phyloP scores from a whole-genome alignment of 805 yeast species.

The Candida morakotiae region DNA sequence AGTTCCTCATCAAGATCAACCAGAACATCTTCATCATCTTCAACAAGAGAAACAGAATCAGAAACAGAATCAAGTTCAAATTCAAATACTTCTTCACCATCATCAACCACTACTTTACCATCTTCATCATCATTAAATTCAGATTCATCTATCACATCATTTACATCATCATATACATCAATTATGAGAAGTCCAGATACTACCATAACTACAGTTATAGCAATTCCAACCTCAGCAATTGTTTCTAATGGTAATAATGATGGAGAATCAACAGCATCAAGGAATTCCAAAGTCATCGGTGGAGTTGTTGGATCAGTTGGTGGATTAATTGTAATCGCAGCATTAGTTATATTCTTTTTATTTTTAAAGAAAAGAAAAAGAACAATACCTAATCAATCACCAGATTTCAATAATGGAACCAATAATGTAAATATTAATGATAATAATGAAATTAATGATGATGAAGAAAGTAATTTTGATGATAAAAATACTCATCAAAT shows the following conservation, averaged over 20 bases:
- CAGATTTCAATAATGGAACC: conserved; percentile 36
- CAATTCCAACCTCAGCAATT: conserved; percentile 33
- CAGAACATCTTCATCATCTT: conserved; percentile 8
- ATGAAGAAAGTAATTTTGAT: conserved; percentile 6
- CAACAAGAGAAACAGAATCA: conserved; percentile 5
- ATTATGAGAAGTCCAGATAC: conserved; percentile 20
- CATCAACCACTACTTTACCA: conserved; percentile 8
- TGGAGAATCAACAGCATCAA: conserved; percentile 14
- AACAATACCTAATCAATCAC: conserved; percentile 36
- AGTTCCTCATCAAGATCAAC: conserved; percentile 10
- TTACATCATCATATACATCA: conserved; percentile 13
- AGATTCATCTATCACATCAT: conserved; percentile 10
- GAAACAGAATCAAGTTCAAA: conserved; percentile 7
- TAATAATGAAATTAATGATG: conserved; percentile 13
- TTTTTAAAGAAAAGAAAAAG: conserved; percentile 29
- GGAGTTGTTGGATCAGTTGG: conserved; percentile 46
- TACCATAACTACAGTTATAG: conserved; percentile 37
- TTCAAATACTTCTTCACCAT: neutral
- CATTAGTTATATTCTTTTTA: conserved; percentile 31
- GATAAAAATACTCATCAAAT: conserved; percentile 6
- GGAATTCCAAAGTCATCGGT: conserved; percentile 37
- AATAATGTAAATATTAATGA: conserved; percentile 9
- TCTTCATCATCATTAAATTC: conserved; percentile 6
- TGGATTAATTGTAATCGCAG: conserved; percentile 40
- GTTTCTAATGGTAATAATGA: conserved; percentile 10